Base-by-base conservation (phyloP, 768 basidiomycete species). In the Hericium rajendrae region DNA sequence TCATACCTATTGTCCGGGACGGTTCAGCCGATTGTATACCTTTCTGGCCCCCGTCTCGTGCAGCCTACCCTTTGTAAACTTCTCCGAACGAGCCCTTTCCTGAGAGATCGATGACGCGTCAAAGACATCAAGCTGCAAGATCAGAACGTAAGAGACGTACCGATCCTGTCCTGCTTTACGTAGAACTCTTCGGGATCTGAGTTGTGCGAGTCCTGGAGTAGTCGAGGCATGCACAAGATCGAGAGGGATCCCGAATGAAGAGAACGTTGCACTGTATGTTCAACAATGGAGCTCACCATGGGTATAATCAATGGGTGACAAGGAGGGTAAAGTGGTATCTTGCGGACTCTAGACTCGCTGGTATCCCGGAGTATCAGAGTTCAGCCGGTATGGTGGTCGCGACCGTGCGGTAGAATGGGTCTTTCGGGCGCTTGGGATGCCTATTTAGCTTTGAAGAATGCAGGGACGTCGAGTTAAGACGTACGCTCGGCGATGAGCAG, bases 41-140 rank as follows among this genome's bases (percentile, higher is more conserved):
- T 46, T 46, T 46, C n/a, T 57, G 55, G 28, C 51, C 6, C 57
- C 40, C 53, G 62, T 55, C n/a, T 16, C 12, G 56, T 40, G 49
- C 28, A 20, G 66, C 79, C 56, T 57, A 93, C 94, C 94, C 97
- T 74, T 97, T 97, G 77, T 90, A 97, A n/a, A 98, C 94, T 72
- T 97, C 97, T 67, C 95, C 97, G 67, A 99, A 98, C 5, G 94
- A 97, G 37, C 95, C 95, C 72, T 99, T 97, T 60, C 94, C 95
- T 97, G 66, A 49, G 41, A 56, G 59, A 38, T 51, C 43, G 50
- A 63, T 53, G 48, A 61, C 55, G 50, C 48, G 52, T 55, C 49
- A 48, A 24, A 48, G 57, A 57, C 52, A 43, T 28, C 24, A 39
- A 48, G 32, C 28, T 37, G 46, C 54, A 57, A 38, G 38, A 12